Conservation (phyloP, 208 protist genomes). For the Crithidia acanthocephali region DNA sequence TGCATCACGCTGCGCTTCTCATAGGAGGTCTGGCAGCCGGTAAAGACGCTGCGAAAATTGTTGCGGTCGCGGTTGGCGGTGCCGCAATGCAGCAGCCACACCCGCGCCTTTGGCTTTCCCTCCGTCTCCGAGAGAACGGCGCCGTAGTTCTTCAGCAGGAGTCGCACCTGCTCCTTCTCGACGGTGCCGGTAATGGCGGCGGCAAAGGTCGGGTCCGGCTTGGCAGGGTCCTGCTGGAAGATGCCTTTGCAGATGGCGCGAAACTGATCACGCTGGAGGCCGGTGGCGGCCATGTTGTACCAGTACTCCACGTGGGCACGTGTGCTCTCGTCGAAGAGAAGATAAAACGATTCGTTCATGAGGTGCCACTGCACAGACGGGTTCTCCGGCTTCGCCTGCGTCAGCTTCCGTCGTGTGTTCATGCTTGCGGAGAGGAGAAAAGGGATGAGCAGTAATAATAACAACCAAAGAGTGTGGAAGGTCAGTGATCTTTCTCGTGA, state of each 20-base stretch:
- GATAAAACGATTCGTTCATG: conserved; percentile 81
- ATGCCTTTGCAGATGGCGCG: conserved; percentile 83
- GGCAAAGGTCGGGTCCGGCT: conserved; percentile 37
- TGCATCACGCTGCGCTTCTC: conserved; percentile 60
- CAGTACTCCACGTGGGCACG: conserved; percentile 79
- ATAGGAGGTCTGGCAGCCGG: conserved; percentile 63
- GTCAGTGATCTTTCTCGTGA: too few species aligned
- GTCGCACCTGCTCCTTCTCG: conserved; percentile 50
- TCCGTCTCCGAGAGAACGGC: conserved; percentile 45
- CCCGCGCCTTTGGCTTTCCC: conserved; percentile 58
- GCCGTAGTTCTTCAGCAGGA: conserved; percentile 77
- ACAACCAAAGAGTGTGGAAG: neutral
- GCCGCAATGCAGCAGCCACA: conserved; percentile 66
- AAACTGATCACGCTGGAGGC: conserved; percentile 72
- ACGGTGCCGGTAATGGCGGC: conserved; percentile 40
- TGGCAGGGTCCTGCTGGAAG: conserved; percentile 48
- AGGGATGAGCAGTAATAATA: neutral
- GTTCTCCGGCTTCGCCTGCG: conserved; percentile 46
- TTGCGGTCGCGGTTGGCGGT: conserved; percentile 48
- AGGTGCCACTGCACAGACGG: conserved; percentile 79
- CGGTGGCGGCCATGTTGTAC: conserved; percentile 87
- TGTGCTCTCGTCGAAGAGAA: conserved; percentile 51
- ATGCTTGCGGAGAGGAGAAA: conserved; percentile 41
- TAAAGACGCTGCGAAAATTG: conserved; percentile 83
- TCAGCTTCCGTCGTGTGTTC: conserved; percentile 76